phyloP scores from a whole-genome alignment of 2,329 filamentous ascomycete genomes.

The Didymella lethalis region DNA sequence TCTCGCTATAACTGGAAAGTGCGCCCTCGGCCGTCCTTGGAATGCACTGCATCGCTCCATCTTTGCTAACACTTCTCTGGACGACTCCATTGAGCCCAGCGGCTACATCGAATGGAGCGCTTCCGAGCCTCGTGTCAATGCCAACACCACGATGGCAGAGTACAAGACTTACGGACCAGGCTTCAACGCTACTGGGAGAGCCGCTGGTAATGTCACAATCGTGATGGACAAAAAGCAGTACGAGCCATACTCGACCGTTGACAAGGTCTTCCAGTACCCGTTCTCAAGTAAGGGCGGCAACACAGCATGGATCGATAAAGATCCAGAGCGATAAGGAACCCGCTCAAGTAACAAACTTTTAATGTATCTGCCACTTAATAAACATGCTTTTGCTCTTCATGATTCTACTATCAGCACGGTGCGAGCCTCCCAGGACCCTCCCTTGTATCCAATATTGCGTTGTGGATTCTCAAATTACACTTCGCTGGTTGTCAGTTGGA shows the following conservation, averaged over 20 bases:
- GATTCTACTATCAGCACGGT: too few relatives aligned
- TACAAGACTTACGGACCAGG: conserved; percentile 63
- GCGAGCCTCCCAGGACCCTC: too few relatives aligned
- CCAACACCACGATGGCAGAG: conserved; percentile 65
- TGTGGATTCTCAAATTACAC: too few relatives aligned
- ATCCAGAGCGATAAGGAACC: conserved; percentile 19
- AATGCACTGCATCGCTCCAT: conserved; percentile 66
- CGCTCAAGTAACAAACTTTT: too few relatives aligned
- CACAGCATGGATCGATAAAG: conserved; percentile 58
- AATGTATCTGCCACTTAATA: too few relatives aligned
- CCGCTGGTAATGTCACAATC: conserved; percentile 54
- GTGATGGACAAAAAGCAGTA: conserved; percentile 54
- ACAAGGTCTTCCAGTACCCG: conserved; percentile 48
- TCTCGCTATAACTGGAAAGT: conserved; percentile 53
- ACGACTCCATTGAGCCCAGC: conserved; percentile 60
- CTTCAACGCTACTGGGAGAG: conserved; percentile 59
- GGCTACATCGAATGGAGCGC: conserved; percentile 65
- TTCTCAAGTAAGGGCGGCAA: conserved; percentile 54
- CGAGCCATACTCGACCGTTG: conserved; percentile 31
- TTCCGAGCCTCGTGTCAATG: conserved; percentile 50
- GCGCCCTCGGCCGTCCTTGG: conserved; percentile 69
- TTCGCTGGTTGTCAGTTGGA: too few relatives aligned
- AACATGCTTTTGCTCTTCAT: too few relatives aligned
- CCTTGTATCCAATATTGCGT: too few relatives aligned
- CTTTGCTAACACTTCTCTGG: conserved; percentile 64